Percentiles rank a stretch among this genome's conserved stretches.
These are phyloP conservation scores for Lactuca saligna DNA, from an alignment of 129 eudicot species.

Conservation along the genomic window DNA sequence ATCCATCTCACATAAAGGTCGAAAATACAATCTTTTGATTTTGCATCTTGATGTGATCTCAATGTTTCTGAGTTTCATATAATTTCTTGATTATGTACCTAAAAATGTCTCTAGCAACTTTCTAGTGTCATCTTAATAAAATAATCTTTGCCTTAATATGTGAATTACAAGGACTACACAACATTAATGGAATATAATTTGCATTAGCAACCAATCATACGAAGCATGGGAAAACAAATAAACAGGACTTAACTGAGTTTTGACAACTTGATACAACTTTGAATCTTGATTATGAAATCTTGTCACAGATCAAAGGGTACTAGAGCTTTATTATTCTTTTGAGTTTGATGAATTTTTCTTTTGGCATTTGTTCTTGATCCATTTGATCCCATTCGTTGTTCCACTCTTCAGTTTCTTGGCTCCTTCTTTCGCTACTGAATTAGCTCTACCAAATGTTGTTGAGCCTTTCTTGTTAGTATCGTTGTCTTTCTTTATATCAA, in stretches of 20 bases:
- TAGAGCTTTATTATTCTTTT: constrained; percentile 14
- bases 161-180: not conserved
- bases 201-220: not conserved
- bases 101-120: too few species aligned
- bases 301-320: constrained; percentile 19
- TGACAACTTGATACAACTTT: constrained; percentile 16
- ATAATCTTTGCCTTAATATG: too few species aligned
- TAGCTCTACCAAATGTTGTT: constrained; percentile 52
- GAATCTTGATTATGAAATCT: constrained; percentile 21
- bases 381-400: constrained; percentile 63
- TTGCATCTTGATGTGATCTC: too few species aligned
- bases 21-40: too few species aligned
- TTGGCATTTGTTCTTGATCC: constrained; percentile 69
- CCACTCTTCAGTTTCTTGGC: constrained; percentile 68
- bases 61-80: too few species aligned
- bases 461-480: constrained; percentile 51
- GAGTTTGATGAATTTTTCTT: constrained; percentile 49
- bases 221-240: not conserved
- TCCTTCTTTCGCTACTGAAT: constrained; percentile 45
- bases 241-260: not conserved
- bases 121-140: too few species aligned
- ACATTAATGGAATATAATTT: not conserved
- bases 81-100: too few species aligned
- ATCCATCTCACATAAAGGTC: too few species aligned
- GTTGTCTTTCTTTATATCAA: constrained; percentile 39